Evolutionary conservation across 306 rosid genomes (phyloP).

Genomic region (Quercus gilva): DNA sequence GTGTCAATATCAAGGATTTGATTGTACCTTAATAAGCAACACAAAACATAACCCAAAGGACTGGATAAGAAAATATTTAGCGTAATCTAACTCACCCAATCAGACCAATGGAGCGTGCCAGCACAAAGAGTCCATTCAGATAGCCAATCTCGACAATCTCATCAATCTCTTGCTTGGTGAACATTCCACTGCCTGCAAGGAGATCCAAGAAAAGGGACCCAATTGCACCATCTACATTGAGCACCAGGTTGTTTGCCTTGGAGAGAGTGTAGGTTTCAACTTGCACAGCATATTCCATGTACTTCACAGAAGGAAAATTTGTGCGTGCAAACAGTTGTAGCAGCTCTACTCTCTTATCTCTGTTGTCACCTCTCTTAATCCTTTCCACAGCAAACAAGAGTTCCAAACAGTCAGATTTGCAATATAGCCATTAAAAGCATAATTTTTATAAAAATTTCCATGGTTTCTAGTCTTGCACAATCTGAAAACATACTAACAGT

Average conservation of each 20-base stretch:
- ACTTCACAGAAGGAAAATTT: constrained; percentile 91
- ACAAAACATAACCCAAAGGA: not conserved
- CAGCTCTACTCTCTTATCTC: constrained; percentile 95
- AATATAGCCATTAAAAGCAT: constrained; percentile 16
- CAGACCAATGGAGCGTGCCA: constrained; percentile 97
- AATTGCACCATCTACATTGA: constrained; percentile 97
- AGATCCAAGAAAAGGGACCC: constrained; percentile 98
- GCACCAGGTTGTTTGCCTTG: constrained; percentile 93
- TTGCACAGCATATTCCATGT: constrained; percentile 97
- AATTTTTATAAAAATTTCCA: not conserved
- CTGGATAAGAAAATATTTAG: constrained; percentile 6
- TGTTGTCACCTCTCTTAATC: constrained; percentile 97
- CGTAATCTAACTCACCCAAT: constrained; percentile 69
- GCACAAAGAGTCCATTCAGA: constrained; percentile 91
- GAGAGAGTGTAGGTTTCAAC: constrained; percentile 93
- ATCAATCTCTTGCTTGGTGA: constrained; percentile 84
- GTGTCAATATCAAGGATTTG: constrained; percentile 18
- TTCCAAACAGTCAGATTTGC: constrained; percentile 9
- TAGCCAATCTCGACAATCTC: constrained; percentile 96
- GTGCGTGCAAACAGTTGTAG: constrained; percentile 85
- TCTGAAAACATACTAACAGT: not conserved
- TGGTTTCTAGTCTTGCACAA: not conserved
- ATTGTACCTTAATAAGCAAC: constrained; percentile 17
- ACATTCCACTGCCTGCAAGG: constrained; percentile 98
- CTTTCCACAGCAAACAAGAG: constrained; percentile 44